Conservation (phyloP, 345 rosid genomes). For the Linum usitatissimum region DNA sequence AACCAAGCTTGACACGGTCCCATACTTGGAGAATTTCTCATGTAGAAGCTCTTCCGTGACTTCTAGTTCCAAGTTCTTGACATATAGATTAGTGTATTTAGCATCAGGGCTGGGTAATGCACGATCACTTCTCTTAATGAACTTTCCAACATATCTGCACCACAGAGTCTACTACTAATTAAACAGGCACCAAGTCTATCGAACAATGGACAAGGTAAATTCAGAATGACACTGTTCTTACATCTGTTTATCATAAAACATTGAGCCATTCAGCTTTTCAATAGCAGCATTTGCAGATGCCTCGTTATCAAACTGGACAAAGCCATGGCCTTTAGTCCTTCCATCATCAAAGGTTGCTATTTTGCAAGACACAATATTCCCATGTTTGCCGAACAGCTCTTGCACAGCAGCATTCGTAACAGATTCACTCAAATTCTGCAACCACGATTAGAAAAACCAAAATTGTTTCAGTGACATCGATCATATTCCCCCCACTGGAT, state of each 20-base stretch:
- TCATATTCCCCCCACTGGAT: background rate
- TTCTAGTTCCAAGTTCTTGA: constrained; percentile 52
- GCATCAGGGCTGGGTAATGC: constrained; percentile 32
- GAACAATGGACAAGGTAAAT: background rate
- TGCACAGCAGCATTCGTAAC: constrained; percentile 38
- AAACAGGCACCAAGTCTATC: background rate
- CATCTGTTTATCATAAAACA: constrained; percentile 47
- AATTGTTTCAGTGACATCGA: background rate
- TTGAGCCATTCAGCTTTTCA: constrained; percentile 36
- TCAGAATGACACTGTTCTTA: constrained; percentile 20
- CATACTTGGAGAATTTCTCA: constrained; percentile 50
- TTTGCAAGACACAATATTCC: constrained; percentile 55
- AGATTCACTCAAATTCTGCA: constrained; percentile 49
- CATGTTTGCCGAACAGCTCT: constrained; percentile 44
- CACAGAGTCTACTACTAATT: background rate
- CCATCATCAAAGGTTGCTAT: constrained; percentile 49
- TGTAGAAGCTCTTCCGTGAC: constrained; percentile 40
- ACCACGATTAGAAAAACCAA: constrained; percentile 3
- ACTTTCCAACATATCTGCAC: constrained; percentile 49
- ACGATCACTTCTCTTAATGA: constrained; percentile 50
- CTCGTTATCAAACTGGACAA: constrained; percentile 48
- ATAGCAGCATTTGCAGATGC: constrained; percentile 63
- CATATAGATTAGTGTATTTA: constrained; percentile 56
- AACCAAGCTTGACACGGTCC: constrained; percentile 44
- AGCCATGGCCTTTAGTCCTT: constrained; percentile 65